These are phyloP conservation scores for Inga leiocalycina DNA, from an alignment of 306 rosid species.

Conservation along the genomic window DNA sequence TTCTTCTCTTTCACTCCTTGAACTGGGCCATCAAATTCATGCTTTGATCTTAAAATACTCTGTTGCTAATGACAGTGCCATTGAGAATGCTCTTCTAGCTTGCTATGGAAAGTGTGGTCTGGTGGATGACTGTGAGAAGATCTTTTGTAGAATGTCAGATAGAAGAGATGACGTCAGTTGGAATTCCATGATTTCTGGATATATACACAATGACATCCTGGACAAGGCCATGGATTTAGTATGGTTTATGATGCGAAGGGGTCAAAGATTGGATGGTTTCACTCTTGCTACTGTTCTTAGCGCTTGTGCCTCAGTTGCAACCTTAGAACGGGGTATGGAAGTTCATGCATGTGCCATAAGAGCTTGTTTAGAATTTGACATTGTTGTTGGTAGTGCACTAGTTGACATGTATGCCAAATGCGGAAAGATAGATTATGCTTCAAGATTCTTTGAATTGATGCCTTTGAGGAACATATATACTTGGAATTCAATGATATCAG, in stretches of 20 bases:
- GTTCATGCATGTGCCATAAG: conserved; percentile 82
- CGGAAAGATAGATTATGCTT: conserved; percentile 85
- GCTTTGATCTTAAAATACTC: conserved; percentile 59
- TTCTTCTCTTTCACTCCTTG: conserved; percentile 65
- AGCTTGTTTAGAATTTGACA: conserved; percentile 78
- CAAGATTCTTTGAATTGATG: conserved; percentile 84
- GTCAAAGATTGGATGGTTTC: conserved; percentile 80
- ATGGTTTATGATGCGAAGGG: conserved; percentile 83
- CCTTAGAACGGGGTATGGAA: conserved; percentile 89
- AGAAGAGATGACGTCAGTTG: conserved; percentile 85
- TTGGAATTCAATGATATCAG: conserved; percentile 95
- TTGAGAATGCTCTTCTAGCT: conserved; percentile 84
- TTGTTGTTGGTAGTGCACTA: conserved; percentile 88
- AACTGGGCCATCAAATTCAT: conserved; percentile 72
- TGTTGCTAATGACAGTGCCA: conserved; percentile 52
- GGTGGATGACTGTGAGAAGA: conserved; percentile 69
- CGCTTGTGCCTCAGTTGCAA: conserved; percentile 93
- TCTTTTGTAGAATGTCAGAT: conserved; percentile 71
- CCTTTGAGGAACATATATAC: conserved; percentile 73
- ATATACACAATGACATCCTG: conserved; percentile 71
- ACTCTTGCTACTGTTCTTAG: conserved; percentile 93
- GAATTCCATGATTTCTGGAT: conserved; percentile 95
- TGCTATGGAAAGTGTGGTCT: conserved; percentile 76
- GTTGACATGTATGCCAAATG: conserved; percentile 94
- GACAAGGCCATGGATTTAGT: conserved; percentile 82